Evolutionary conservation across 352 stramenopile genomes (phyloP).

Genomic region (Pelagophyceae sp.): DNA sequence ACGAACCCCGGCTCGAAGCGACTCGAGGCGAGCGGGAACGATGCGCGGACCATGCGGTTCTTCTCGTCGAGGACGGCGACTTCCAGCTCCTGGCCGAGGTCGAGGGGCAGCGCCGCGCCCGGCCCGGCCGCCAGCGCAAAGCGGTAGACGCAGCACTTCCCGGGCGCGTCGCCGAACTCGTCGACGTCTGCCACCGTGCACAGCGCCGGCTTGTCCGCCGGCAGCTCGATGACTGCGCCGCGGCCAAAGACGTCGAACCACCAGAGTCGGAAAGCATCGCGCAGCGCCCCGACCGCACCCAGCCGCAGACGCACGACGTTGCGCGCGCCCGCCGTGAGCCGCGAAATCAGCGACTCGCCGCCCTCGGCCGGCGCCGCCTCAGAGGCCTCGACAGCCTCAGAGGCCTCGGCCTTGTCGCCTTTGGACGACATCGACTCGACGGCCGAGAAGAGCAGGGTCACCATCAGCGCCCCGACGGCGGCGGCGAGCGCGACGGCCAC

Average conservation of each 20-base stretch:
- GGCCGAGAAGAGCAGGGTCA: not conserved
- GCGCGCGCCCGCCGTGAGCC: too few species aligned
- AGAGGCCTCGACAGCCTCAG: too few species aligned
- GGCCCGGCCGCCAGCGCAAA: not conserved
- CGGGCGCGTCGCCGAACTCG: not conserved
- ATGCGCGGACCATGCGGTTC: conserved; percentile 1
- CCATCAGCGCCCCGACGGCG: not conserved
- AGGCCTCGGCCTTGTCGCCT: too few species aligned
- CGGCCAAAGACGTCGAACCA: not conserved
- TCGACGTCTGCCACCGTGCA: not conserved
- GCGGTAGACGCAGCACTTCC: not conserved
- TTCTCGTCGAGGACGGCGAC: not conserved
- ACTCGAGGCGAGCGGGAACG: conserved; percentile 4
- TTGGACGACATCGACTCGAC: not conserved
- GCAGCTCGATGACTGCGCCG: not conserved
- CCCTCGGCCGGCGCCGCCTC: too few species aligned
- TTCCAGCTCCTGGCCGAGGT: not conserved
- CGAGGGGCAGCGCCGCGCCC: not conserved
- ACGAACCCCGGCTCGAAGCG: not conserved
- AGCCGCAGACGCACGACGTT: not conserved
- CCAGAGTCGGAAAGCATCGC: not conserved
- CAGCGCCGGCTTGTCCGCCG: not conserved
- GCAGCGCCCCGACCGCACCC: not conserved
- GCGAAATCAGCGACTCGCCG: too few species aligned
- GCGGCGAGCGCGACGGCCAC: too few species aligned